phyloP scores from a whole-genome alignment of 2,329 filamentous ascomycete genomes.

The Blumeriella jaapii region DNA sequence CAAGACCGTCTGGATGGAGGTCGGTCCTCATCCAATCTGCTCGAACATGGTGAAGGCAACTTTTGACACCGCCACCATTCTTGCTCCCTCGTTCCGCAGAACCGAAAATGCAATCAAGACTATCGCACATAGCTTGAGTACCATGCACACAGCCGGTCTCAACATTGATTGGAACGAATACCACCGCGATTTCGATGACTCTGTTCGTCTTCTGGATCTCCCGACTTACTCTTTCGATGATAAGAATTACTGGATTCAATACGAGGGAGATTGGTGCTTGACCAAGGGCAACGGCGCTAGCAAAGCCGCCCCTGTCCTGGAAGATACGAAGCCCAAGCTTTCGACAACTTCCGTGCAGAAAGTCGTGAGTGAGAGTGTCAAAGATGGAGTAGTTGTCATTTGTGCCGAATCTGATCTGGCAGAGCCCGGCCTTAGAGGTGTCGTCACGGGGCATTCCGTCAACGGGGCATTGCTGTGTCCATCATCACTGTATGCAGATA shows the following conservation, averaged over 20 bases:
- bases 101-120: constrained; percentile 54
- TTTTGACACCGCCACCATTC: constrained; percentile 41
- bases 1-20: constrained; percentile 55
- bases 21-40: constrained; percentile 64
- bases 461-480: constrained; percentile 47
- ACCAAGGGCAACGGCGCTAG: constrained; percentile 38
- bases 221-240: constrained; percentile 58
- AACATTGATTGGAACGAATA: constrained; percentile 61
- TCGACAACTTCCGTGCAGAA: constrained; percentile 46
- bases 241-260: constrained; percentile 57
- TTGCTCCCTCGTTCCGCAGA: constrained; percentile 49
- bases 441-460: constrained; percentile 46
- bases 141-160: constrained; percentile 50
- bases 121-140: constrained; percentile 43
- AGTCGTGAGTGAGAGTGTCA: constrained; percentile 41
- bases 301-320: constrained; percentile 3
- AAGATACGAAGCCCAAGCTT: constrained; percentile 33
- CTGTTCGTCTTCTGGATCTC: constrained; percentile 49
- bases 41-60: constrained; percentile 56
- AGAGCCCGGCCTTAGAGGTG: constrained; percentile 40
- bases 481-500: constrained; percentile 45
- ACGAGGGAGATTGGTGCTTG: constrained; percentile 56
- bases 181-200: constrained; percentile 47
- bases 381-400: constrained; percentile 38
- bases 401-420: constrained; percentile 44